phyloP scores from a whole-genome alignment of 1,284 basidiomycete genomes.

The Anthracocystis panici-leucophaei region DNA sequence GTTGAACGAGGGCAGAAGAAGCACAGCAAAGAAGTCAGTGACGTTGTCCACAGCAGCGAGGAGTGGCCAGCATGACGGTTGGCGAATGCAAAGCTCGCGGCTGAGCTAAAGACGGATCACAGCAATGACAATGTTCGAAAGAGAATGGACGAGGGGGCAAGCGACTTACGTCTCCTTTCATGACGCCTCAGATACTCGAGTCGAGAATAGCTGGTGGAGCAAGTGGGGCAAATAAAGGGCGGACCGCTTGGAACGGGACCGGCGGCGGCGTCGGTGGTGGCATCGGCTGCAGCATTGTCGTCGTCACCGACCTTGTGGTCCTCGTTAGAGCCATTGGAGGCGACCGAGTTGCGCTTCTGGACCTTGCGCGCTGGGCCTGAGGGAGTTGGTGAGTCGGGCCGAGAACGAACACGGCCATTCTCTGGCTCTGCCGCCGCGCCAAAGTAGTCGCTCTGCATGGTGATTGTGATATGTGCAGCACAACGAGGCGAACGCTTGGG shows the following conservation, averaged over 20 bases:
- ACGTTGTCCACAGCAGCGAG: background rate
- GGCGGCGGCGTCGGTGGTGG: constrained; percentile 21
- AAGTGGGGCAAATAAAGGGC: constrained; percentile 66
- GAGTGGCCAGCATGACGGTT: background rate
- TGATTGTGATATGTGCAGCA: background rate
- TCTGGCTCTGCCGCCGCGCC: constrained; percentile 41
- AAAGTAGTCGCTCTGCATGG: constrained; percentile 51
- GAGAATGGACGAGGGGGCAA: background rate
- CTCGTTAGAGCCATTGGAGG: constrained; percentile 36
- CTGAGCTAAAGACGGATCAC: background rate
- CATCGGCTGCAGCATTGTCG: constrained; percentile 18
- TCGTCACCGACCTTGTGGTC: constrained; percentile 22
- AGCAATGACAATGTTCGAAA: background rate
- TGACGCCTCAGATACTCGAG: constrained; percentile 68
- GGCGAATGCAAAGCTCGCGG: background rate
- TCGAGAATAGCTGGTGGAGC: constrained; percentile 67
- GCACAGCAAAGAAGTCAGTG: background rate
- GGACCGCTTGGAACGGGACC: constrained; percentile 56
- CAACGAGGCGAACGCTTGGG: background rate
- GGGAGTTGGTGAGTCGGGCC: constrained; percentile 35
- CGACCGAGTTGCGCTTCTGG: constrained; percentile 39
- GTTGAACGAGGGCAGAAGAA: background rate
- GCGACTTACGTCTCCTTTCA: constrained; percentile 62
- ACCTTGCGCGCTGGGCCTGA: constrained; percentile 41
- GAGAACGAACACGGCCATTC: constrained; percentile 32